Base-by-base conservation (phyloP, 78 protist species). In the Bigelowiella natans region DNA sequence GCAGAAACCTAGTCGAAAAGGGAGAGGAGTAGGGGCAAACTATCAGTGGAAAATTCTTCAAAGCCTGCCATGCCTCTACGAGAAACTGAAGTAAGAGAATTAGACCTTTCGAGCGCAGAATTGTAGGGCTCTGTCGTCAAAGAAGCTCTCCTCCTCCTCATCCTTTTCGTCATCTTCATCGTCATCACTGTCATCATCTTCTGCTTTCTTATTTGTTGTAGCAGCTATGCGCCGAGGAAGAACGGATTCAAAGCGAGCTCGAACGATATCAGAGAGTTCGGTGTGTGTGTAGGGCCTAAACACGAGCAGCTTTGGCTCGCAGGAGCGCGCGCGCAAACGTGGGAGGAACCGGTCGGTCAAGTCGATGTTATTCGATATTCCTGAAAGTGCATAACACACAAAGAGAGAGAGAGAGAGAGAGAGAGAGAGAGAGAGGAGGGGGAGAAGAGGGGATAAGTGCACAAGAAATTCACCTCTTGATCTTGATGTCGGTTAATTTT, bases 321-420 rank as follows among this genome's bases (percentile, higher is more conserved):
- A 37, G 38, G 36, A 37, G 38, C 87, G 36, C 37, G 87, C 7
- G 11, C 51, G 51, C 87, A 85, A 11, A 37, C 87, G 87, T 37
- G 87, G 87, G 36, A 85, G 38, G 11, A 85, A 85, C 38, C 87
- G 87, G 38, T 85, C 87, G 87, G 87, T 85, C 30, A 85, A 18
- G 87, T 85, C 87, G 38, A 85, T 85, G 11, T 34, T 37, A 18
- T 85, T 85, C 7, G 87, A 85, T 7, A 85, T 85, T 11, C 87
- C 73, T 51, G 73, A 51, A 18, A 51, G 18, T 51, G 18, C 18
- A n/a, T n/a, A n/a, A n/a, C n/a, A n/a, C n/a, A n/a, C n/a, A n/a
- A n/a, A n/a, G n/a, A n/a, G n/a, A n/a, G n/a, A n/a, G n/a, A n/a
- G n/a, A n/a, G n/a, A n/a, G n/a, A n/a, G n/a, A n/a, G n/a, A n/a